Evolutionary conservation across 1,284 basidiomycete genomes (phyloP).

Genomic region (Tremellales sp.): DNA sequence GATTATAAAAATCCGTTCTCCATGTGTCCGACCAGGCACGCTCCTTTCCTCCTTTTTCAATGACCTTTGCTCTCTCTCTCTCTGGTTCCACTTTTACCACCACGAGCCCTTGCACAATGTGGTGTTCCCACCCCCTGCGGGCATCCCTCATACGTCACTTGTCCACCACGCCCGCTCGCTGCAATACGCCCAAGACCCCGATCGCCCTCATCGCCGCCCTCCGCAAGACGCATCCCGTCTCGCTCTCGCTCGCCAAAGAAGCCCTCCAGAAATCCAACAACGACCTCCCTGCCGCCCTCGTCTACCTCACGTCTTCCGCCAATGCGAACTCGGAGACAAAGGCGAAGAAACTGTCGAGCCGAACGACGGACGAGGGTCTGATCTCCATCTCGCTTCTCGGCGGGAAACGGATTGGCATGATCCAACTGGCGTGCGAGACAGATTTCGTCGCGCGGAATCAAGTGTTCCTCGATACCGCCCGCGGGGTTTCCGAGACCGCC

Average conservation of each 20-base stretch:
- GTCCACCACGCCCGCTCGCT: conserved; percentile 15
- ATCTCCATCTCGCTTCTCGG: conserved; percentile 70
- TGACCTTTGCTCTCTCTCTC: conserved; percentile 5
- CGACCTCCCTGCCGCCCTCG: conserved; percentile 67
- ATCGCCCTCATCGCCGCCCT: conserved; percentile 80
- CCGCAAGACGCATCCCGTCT: conserved; percentile 70
- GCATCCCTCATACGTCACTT: conserved; percentile 9
- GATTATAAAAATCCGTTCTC: background rate
- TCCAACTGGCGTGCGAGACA: conserved; percentile 95
- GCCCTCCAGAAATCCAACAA: conserved; percentile 73
- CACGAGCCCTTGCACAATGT: too few relatives aligned
- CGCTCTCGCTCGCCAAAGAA: conserved; percentile 82
- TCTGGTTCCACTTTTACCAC: too few relatives aligned
- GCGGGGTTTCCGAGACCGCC: conserved; percentile 79
- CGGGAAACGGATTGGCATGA: conserved; percentile 69
- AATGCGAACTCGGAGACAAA: conserved; percentile 53
- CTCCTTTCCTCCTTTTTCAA: conserved; percentile 12
- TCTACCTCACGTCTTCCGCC: conserved; percentile 73
- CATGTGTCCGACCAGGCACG: conserved; percentile 6
- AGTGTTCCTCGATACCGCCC: conserved; percentile 71
- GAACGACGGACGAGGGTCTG: conserved; percentile 72
- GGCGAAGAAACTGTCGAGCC: conserved; percentile 67
- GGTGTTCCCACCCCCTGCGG: too few relatives aligned
- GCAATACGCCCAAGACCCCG: conserved; percentile 44
- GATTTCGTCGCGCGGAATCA: conserved; percentile 91